These are phyloP conservation scores for Camellia sinensis DNA, from an alignment of 148 eudicot genomes.

Conservation along the genomic window DNA sequence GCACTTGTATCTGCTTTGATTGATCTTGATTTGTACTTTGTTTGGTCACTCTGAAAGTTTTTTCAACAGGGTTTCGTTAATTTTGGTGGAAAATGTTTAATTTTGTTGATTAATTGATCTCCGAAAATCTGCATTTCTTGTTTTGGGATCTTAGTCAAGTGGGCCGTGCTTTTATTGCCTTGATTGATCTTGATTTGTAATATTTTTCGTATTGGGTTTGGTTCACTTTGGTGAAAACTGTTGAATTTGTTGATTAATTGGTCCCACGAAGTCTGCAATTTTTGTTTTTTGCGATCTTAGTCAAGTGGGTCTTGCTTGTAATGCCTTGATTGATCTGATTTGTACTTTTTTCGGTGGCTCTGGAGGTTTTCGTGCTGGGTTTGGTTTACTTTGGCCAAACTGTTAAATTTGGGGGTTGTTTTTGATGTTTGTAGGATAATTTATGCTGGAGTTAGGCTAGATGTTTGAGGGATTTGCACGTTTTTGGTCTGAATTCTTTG, in stretches of 20 bases:
- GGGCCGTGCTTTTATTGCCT: no score
- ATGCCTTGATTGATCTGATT: no score
- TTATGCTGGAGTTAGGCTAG: background rate
- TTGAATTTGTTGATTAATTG: no score
- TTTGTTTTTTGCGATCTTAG: background rate
- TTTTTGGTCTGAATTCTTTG: background rate
- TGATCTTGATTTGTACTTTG: background rate
- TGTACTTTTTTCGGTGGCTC: background rate
- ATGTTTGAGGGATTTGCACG: background rate
- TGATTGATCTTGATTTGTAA: no score
- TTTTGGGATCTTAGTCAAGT: no score
- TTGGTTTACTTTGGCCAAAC: background rate
- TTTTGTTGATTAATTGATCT: background rate
- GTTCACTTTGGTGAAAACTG: no score
- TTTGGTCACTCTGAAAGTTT: background rate
- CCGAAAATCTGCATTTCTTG: no score
- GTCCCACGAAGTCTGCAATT: no score
- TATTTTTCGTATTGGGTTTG: no score
- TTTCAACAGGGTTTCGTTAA: background rate
- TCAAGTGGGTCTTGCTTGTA: background rate
- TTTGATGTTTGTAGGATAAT: background rate
- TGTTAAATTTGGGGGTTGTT: background rate
- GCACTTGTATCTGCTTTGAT: background rate
- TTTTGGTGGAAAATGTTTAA: conserved; percentile 6
- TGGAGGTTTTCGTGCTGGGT: background rate